Evolutionary conservation across 495 filamentous ascomycete genomes (phyloP).

Genomic region (Xylaria venustula): DNA sequence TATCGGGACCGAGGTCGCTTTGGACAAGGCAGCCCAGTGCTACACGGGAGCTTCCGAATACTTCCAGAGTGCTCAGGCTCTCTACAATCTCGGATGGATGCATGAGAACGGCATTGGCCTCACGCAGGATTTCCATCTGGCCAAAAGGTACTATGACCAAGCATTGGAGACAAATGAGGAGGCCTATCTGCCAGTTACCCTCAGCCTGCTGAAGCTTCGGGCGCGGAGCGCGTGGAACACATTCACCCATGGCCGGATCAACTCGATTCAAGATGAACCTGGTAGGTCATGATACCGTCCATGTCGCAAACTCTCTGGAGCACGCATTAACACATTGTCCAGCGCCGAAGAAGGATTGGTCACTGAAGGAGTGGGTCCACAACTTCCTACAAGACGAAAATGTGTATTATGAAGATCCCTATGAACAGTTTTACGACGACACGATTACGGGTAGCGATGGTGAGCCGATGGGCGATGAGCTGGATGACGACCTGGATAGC

Average conservation of each 20-base stretch:
- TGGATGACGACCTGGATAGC: slow-evolving; percentile 62
- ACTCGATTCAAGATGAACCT: slow-evolving; percentile 85
- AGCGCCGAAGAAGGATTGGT: slow-evolving; percentile 69
- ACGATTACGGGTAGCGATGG: slow-evolving; percentile 42
- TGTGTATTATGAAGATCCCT: slow-evolving; percentile 58
- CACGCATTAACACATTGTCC: slow-evolving; percentile 8
- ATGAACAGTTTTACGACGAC: slow-evolving; percentile 56
- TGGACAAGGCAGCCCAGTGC: slow-evolving; percentile 88
- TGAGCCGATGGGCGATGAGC: slow-evolving; percentile 45
- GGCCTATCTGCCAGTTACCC: slow-evolving; percentile 89
- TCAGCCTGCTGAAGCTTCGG: slow-evolving; percentile 84
- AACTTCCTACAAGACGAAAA: slow-evolving; percentile 79
- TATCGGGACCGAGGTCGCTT: slow-evolving; percentile 67
- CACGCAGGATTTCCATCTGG: slow-evolving; percentile 93
- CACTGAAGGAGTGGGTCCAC: slow-evolving; percentile 76
- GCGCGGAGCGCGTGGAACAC: slow-evolving; percentile 89
- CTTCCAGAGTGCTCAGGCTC: slow-evolving; percentile 86
- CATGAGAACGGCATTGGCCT: slow-evolving; percentile 96
- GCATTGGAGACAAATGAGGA: slow-evolving; percentile 88
- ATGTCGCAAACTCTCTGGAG: neutral
- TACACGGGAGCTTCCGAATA: slow-evolving; percentile 90
- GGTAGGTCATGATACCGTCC: slow-evolving; percentile 51
- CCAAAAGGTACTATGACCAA: slow-evolving; percentile 93
- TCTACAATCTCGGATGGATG: slow-evolving; percentile 99
- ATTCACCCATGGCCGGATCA: slow-evolving; percentile 81